Evolutionary conservation across 2,329 filamentous ascomycete species (phyloP).

Genomic region (Penicillium hordei): DNA sequence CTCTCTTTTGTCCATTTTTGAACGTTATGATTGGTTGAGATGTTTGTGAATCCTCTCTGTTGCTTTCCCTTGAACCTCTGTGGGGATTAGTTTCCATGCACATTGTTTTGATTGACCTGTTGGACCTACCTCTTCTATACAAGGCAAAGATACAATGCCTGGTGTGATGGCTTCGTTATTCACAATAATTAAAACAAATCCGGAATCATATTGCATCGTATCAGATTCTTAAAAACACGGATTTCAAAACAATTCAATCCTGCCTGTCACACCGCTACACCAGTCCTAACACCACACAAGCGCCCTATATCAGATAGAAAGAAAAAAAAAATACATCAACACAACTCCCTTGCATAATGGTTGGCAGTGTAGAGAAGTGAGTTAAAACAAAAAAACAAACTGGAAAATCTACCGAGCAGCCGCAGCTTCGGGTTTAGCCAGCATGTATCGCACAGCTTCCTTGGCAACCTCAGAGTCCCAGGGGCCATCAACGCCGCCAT

Average conservation of each 20-base stretch:
- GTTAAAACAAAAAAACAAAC: background rate
- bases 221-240: background rate
- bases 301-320: slow-evolving; percentile 21
- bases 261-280: slow-evolving; percentile 21
- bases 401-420: slow-evolving; percentile 25
- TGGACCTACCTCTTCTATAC: background rate
- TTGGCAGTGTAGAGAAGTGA: background rate
- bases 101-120: background rate
- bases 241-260: slow-evolving; percentile 20
- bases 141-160: background rate
- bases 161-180: background rate
- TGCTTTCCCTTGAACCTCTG: slow-evolving; percentile 1
- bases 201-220: slow-evolving; percentile 10
- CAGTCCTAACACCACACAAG: slow-evolving; percentile 26
- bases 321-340: slow-evolving; percentile 10
- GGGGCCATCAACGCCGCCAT: slow-evolving; percentile 57
- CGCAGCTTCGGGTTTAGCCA: slow-evolving; percentile 50
- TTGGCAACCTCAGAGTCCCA: slow-evolving; percentile 63
- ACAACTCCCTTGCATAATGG: background rate
- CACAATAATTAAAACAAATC: background rate
- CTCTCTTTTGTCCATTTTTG: background rate
- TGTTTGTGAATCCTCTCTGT: background rate
- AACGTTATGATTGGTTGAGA: background rate
- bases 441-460: slow-evolving; percentile 62
- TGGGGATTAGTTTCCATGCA: background rate